These are phyloP conservation scores for Penicillium glabrum DNA, from an alignment of 2,329 filamentous ascomycete species.

Conservation along the genomic window DNA sequence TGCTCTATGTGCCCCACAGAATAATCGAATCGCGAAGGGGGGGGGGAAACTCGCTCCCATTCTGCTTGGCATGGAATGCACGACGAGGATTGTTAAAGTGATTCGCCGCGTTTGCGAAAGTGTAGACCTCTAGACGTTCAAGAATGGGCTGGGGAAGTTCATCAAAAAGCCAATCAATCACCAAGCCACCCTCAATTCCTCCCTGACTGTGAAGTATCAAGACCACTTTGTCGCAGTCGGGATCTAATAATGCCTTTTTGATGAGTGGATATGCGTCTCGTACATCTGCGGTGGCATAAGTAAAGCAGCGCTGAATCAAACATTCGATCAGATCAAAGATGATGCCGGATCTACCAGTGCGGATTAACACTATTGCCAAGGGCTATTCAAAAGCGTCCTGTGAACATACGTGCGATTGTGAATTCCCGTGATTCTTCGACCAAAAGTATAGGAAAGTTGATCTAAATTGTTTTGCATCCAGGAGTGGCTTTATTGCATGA, in stretches of 20 bases:
- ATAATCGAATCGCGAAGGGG: background rate
- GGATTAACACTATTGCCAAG: background rate
- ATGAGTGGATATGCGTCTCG: constrained; percentile 59
- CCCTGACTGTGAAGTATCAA: constrained; percentile 77
- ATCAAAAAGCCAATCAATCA: constrained; percentile 74
- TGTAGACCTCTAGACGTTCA: constrained; percentile 69
- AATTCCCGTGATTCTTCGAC: constrained; percentile 68
- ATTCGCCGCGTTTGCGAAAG: constrained; percentile 75
- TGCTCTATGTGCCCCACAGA: constrained; percentile 72
- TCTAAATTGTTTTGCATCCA: constrained; percentile 73
- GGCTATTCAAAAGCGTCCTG: too few species aligned
- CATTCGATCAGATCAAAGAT: constrained; percentile 77
- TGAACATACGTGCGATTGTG: constrained; percentile 66
- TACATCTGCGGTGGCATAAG: constrained; percentile 69
- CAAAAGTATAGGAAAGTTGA: constrained; percentile 69
- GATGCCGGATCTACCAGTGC: constrained; percentile 53
- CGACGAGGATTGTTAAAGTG: constrained; percentile 75
- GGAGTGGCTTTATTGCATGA: constrained; percentile 44
- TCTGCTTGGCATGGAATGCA: constrained; percentile 28
- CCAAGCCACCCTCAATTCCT: constrained; percentile 69
- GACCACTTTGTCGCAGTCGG: constrained; percentile 65
- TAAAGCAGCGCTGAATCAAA: constrained; percentile 71
- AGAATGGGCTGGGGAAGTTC: constrained; percentile 67
- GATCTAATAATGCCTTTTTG: constrained; percentile 63
- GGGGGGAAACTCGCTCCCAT: background rate